Evolutionary conservation across 2,329 filamentous ascomycete genomes (phyloP).

Genomic region (Lachnellula willkommii): DNA sequence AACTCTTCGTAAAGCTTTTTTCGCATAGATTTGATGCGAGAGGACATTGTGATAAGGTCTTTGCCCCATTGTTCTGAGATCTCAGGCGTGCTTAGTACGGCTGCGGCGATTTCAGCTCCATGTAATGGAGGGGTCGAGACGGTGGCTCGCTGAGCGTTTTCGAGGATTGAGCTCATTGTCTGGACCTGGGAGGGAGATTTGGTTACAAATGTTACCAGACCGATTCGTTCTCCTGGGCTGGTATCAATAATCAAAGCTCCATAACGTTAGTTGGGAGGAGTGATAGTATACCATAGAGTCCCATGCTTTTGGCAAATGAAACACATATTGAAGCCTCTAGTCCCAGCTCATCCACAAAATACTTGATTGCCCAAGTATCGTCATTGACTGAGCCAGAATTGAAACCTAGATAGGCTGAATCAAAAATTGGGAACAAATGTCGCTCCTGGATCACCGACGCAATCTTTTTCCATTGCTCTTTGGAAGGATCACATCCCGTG

Average conservation of each 20-base stretch:
- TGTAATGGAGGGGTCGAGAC: constrained; percentile 35
- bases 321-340: constrained; percentile 52
- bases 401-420: constrained; percentile 33
- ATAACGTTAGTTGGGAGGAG: no score
- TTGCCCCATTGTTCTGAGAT: constrained; percentile 32
- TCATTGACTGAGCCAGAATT: constrained; percentile 29
- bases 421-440: constrained; percentile 31
- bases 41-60: constrained; percentile 36
- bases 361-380: constrained; percentile 31
- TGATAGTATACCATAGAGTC: constrained; percentile 36
- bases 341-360: constrained; percentile 32
- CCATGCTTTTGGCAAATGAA: constrained; percentile 59
- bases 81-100: constrained; percentile 29
- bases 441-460: constrained; percentile 20
- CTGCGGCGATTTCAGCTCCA: constrained; percentile 33
- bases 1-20: constrained; percentile 33
- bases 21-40: constrained; percentile 34
- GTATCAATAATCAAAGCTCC: no score
- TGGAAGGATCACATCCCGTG: constrained; percentile 37
- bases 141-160: constrained; percentile 32
- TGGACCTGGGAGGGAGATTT: constrained; percentile 8
- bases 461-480: constrained; percentile 31
- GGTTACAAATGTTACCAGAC: constrained; percentile 24
- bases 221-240: constrained; percentile 12
- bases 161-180: constrained; percentile 29